Base-by-base conservation (phyloP, 768 basidiomycete species). In the Tulasnella sp. region DNA sequence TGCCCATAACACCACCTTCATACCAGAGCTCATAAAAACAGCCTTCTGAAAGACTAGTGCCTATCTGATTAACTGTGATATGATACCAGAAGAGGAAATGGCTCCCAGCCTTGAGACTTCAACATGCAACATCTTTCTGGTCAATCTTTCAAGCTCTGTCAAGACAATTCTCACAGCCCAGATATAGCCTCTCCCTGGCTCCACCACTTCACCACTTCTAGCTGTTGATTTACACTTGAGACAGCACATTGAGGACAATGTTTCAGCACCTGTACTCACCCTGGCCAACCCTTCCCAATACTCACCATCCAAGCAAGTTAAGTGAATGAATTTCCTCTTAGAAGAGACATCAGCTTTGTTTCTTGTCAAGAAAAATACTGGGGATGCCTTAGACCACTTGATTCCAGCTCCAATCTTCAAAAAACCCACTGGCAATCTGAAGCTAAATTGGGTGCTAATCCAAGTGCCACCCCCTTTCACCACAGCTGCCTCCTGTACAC, bases 21-120 rank as follows among this genome's bases (percentile, higher is more conserved):
- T 70, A 1, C 27, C 49, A 2, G 63, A 62, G 8, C 68, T 64
- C 29, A 70, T 76, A 59, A 59, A 63, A 31, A 53, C 66, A 3
- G 70, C 73, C 6, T 76, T 75, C 59, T 17, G 59, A 39, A 67
- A 65, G 53, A 75, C 73, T 17, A 73, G 74, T 4, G 63, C 74
- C 3, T 62, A 63, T 49, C 74, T 74, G 41, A 69, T 71, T 50
- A 64, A 74, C 58, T 68, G 63, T 7, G 51, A 61, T 34, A 65
- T 70, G 8, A 63, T 77, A 14, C 65, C 70, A 4, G 40, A 48
- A 6, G 61, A 64, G 23, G 67, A 68, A 67, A 67, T 74, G 64
- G 69, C 67, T 6, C 71, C 73, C 19, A 53, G 51, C 34, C 17
- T 19, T 4, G 37, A 53, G 3, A 19, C 27, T 19, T 53, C 51